Evolutionary conservation across 768 basidiomycete species (phyloP).

Genomic region (Kwoniella sp.): DNA sequence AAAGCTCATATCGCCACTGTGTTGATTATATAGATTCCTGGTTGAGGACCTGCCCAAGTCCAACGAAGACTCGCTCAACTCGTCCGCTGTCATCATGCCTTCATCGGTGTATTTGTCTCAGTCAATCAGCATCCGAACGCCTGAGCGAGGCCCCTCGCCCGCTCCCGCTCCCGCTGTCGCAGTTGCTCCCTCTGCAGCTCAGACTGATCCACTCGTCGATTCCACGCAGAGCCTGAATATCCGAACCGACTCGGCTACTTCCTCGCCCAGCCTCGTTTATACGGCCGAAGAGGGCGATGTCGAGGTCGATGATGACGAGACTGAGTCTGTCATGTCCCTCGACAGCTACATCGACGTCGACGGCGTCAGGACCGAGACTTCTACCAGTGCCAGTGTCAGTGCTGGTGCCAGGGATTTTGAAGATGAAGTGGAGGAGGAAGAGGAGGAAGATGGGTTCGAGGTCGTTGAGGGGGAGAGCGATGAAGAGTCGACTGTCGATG

Average conservation of each 20-base stretch:
- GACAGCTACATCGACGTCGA: constrained; percentile 47
- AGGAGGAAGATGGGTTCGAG: constrained; percentile 38
- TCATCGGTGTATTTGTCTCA: constrained; percentile 12
- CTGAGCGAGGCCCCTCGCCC: constrained; percentile 6
- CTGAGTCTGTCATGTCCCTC: constrained; percentile 17
- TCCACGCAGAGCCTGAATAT: background rate
- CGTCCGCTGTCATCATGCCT: constrained; percentile 51
- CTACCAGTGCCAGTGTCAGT: constrained; percentile 20
- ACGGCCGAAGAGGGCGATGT: constrained; percentile 10
- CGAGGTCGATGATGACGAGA: constrained; percentile 19
- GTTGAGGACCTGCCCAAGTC: constrained; percentile 29
- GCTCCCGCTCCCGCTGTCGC: background rate
- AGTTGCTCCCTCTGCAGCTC: background rate
- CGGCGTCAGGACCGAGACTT: constrained; percentile 57
- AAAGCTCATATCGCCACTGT: background rate
- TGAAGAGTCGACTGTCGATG: constrained; percentile 33
- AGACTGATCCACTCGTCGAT: background rate
- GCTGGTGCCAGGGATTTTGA: background rate
- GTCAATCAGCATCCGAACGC: constrained; percentile 6
- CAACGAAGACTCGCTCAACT: constrained; percentile 28
- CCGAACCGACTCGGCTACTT: background rate
- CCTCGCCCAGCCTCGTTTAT: background rate
- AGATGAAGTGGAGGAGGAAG: constrained; percentile 14
- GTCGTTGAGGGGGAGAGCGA: constrained; percentile 38
- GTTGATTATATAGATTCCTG: constrained; percentile 26